phyloP scores from a whole-genome alignment of 192 early-diverging fungal species.

The Backusella luteola region DNA sequence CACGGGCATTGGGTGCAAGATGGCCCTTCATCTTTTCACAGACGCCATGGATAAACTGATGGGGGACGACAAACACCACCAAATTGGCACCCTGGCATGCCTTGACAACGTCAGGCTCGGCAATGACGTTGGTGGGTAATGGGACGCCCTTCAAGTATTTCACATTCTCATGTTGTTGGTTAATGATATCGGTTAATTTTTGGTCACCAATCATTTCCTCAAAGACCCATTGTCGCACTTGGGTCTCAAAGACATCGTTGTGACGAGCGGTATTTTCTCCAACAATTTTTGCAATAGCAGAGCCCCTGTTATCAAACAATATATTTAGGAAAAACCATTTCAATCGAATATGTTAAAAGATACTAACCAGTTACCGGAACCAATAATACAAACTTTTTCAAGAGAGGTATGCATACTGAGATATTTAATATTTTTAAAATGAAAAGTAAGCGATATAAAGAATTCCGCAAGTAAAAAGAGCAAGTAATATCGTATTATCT shows the following conservation, averaged over 20 bases:
- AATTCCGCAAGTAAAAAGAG: neutral
- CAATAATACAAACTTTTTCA: conserved; percentile 88
- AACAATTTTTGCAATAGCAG: conserved; percentile 89
- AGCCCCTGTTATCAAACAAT: conserved; percentile 65
- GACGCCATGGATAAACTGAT: conserved; percentile 85
- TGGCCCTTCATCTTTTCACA: conserved; percentile 80
- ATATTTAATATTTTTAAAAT: neutral
- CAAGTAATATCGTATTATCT: neutral
- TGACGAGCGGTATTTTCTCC: conserved; percentile 71
- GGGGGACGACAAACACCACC: conserved; percentile 91
- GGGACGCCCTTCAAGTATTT: conserved; percentile 85
- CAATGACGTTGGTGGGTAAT: conserved; percentile 82
- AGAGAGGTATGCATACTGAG: conserved; percentile 8
- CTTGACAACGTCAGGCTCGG: conserved; percentile 76
- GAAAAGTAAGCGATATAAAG: neutral
- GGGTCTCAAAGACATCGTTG: conserved; percentile 66
- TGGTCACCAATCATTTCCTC: conserved; percentile 83
- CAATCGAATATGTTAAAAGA: neutral
- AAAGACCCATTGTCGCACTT: conserved; percentile 93
- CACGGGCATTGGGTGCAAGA: conserved; percentile 67
- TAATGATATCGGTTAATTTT: conserved; percentile 92
- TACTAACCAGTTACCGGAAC: conserved; percentile 88
- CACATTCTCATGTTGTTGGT: conserved; percentile 87
- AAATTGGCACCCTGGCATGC: conserved; percentile 80
- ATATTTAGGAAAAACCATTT: neutral